A percentile compares a stretch with the other conserved stretches of the same genome.
Conservation (phyloP, 164 flowering plant species). For the Brasenia schreberi region DNA sequence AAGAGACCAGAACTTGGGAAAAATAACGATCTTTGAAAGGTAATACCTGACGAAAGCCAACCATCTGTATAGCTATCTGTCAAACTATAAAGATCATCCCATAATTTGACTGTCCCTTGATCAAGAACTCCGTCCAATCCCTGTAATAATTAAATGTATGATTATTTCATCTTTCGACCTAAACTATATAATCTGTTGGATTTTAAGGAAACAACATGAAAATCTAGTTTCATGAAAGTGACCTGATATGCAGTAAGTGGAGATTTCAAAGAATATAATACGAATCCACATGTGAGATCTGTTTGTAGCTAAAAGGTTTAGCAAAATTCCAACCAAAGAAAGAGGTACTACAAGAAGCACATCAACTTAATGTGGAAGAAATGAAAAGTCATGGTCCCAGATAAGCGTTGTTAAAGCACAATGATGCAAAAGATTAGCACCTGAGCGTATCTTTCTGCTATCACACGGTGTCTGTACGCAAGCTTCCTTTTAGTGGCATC, state of each 20-base stretch:
- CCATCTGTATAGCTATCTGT: constrained; percentile 78
- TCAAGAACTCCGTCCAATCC: constrained; percentile 53
- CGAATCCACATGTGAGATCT: no score
- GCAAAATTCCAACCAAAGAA: neutral
- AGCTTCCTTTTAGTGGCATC: constrained; percentile 57
- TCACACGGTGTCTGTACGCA: constrained; percentile 64
- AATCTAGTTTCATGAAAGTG: no score
- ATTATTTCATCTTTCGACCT: neutral
- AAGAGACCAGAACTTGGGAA: neutral
- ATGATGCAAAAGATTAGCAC: constrained; percentile 15
- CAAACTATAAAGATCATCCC: constrained; percentile 54
- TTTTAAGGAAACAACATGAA: no score
- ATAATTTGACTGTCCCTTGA: constrained; percentile 31
- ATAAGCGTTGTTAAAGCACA: neutral
- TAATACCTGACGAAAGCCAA: constrained; percentile 94
- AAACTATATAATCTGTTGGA: neutral
- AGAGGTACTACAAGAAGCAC: neutral
- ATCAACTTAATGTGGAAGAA: neutral
- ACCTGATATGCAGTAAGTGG: no score
- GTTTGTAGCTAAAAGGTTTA: no score
- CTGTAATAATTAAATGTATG: constrained; percentile 25
- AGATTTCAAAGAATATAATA: no score
- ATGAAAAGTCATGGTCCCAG: neutral
- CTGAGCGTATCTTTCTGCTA: constrained; percentile 62
- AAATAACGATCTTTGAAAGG: neutral